Evolutionary conservation across 1,284 basidiomycete genomes (phyloP), one percentile per base, ranked within the genome.

Genomic region (Ceratobasidium sp.): DNA sequence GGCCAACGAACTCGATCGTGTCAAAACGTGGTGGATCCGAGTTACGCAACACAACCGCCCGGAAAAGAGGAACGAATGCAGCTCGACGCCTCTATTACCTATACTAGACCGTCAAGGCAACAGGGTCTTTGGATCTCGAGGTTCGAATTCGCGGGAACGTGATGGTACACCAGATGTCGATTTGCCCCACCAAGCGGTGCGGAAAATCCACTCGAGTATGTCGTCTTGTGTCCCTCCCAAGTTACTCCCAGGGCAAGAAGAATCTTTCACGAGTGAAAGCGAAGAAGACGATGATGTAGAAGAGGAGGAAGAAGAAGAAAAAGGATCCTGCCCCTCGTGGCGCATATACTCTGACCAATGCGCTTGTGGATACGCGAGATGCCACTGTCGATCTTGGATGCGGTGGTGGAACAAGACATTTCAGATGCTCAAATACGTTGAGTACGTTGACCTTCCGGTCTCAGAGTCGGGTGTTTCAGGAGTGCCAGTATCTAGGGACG

Each of bases 321-420:
- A 2, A 11, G 21, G 16, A 27, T 14, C 7, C 4, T 13, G 4
- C 23, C 25, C 29, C 33, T 39, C 49, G 2, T 42, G 33, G 60
- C 60, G 50, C 60, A 53, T 64, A 54, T 64, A 42, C 16, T 64
- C 60, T 19, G 25, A 27, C 39, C 27, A 54, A 53, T 64, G 60
- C 19, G 36, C 36, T 11, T 64, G 60, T 29, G 60, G 60, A 11
- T 64, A 64, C 29, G 60, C 33, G 9, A 29, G 39, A 4, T 64
- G 60, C 23, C 39, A 64, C 25, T 64, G 60, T 27, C 21, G 23
- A 14, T 1, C 19, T 14, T 64, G 60, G 60, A 29, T 5, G 2
- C 14, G 19, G 6, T 64, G 60, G 60, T 64, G 60, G 60, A 29
- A 64, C 19, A 39, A 64, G 41, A 64, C 60, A 9, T 21, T 53